Evolutionary conservation across 805 yeast species (phyloP).

Genomic region (Ogataea haglerorum): DNA sequence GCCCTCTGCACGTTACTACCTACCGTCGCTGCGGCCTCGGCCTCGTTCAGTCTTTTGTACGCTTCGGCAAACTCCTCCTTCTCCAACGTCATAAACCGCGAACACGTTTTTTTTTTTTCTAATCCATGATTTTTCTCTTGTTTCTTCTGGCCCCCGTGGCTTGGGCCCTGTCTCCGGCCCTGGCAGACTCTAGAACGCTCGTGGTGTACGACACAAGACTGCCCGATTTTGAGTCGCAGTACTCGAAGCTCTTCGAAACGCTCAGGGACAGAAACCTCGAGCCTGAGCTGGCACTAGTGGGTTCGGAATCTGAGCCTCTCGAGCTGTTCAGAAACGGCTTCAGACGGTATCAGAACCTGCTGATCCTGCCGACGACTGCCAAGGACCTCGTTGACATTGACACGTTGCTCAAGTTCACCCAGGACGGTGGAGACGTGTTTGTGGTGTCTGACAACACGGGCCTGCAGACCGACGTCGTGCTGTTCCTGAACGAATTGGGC

Average conservation of each 20-base stretch:
- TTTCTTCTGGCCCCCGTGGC: constrained; percentile 12
- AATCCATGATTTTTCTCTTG: constrained; percentile 13
- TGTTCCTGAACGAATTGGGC: constrained; percentile 75
- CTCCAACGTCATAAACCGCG: constrained; percentile 13
- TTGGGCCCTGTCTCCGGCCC: constrained; percentile 17
- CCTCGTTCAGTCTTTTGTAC: constrained; percentile 59
- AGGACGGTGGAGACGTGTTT: constrained; percentile 72
- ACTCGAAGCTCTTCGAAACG: constrained; percentile 23
- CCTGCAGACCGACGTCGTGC: constrained; percentile 58
- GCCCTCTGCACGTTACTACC: constrained; percentile 18
- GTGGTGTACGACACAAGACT: constrained; percentile 23
- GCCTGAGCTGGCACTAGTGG: constrained; percentile 26
- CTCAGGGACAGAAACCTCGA: constrained; percentile 16
- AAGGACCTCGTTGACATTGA: constrained; percentile 43
- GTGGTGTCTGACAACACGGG: constrained; percentile 53
- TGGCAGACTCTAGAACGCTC: constrained; percentile 20
- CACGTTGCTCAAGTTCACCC: constrained; percentile 56
- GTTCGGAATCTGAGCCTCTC: constrained; percentile 12
- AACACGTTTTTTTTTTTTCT: constrained; percentile 15
- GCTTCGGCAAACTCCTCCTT: constrained; percentile 48
- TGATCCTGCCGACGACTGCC: constrained; percentile 57
- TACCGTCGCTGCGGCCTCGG: constrained; percentile 60
- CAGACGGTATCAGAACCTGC: constrained; percentile 50
- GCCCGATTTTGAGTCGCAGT: constrained; percentile 18
- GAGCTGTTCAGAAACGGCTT: constrained; percentile 40